Evolutionary conservation across 495 filamentous ascomycete species (phyloP).

Genomic region (Penicillium ochrochloron): DNA sequence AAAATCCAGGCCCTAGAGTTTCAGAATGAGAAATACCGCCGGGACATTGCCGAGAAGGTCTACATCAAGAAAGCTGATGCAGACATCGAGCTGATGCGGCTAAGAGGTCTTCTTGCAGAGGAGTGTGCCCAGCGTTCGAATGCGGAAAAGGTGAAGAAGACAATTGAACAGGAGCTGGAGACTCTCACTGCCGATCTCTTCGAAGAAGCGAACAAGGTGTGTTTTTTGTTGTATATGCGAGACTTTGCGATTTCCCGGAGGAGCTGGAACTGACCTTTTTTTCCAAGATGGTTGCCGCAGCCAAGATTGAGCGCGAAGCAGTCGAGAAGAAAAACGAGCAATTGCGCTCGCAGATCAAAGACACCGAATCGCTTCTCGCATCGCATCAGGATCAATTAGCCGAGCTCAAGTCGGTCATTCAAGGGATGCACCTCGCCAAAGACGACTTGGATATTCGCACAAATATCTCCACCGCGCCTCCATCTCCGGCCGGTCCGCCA

Average conservation of each 20-base stretch:
- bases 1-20: constrained; percentile 70
- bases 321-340: constrained; percentile 81
- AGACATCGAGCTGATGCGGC: constrained; percentile 69
- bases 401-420: constrained; percentile 90
- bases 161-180: constrained; percentile 83
- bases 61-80: constrained; percentile 71
- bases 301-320: constrained; percentile 71
- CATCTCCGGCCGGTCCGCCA: constrained; percentile 60
- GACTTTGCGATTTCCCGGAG: constrained; percentile 6
- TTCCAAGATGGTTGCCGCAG: constrained; percentile 82
- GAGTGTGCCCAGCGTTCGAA: constrained; percentile 62
- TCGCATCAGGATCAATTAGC: constrained; percentile 93
- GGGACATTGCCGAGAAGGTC: constrained; percentile 71
- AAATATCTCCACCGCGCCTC: constrained; percentile 64
- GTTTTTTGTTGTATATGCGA: constrained; percentile 9
- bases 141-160: constrained; percentile 73
- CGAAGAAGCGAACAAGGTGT: constrained; percentile 88
- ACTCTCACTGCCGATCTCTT: constrained; percentile 87
- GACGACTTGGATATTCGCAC: constrained; percentile 68
- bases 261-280: constrained; percentile 34
- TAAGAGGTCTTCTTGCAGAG: constrained; percentile 67
- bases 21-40: constrained; percentile 68
- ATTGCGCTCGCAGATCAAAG: constrained; percentile 73
- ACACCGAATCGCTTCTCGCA: constrained; percentile 82
- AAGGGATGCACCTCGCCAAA: constrained; percentile 75